Base-by-base conservation (phyloP, 2,329 filamentous ascomycete species). In the Monilinia laxa region DNA sequence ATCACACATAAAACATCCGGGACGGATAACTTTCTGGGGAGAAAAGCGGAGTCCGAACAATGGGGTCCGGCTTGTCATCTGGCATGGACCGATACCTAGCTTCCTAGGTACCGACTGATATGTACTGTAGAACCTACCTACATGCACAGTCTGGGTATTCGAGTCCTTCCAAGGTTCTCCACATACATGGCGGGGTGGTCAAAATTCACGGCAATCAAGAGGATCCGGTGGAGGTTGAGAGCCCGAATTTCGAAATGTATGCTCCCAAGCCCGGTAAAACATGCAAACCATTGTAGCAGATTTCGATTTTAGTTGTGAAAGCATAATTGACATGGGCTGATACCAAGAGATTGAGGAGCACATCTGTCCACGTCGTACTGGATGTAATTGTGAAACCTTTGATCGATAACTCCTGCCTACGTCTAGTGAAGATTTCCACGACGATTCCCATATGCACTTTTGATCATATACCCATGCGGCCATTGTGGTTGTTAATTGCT, bases 401-500 rank as follows among this genome's bases (percentile, higher is more conserved):
- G 31, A 60, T 60, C 45, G 58, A 60, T 60, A 42, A 52, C 45
- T 49, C 62, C 54, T 54, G 54, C 31, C 45, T 62, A 62, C 63
- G 63, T 60, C 52, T 60, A 60, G 58, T 60, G 58, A 60, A 60
- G 45, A 60, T 60, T 60, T 40, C 69, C 69, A 70, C 67, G 64
- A 63, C 66, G 65, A 67, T 45, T 42, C 49, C 64, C 64, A 66
- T 68, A 62, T 62, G 55, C 64, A 65, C 64, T 62, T 62, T 53
- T 60, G 49, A 65, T 60, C 42, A 62, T 53, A 42, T 52, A 65
- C 55, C 45, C 56, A 40, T 62, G 28, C 65, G 47, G 52, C 62
- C 60, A 65, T 69, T 51, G 57, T 73, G 73, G 69, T 75, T 75
- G 71, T 72, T 73, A 76, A 75, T 75, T 73, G 71, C 71, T 83